Conservation (phyloP, 176 grass and related monocot genomes). For the Phoenix dactylifera region DNA sequence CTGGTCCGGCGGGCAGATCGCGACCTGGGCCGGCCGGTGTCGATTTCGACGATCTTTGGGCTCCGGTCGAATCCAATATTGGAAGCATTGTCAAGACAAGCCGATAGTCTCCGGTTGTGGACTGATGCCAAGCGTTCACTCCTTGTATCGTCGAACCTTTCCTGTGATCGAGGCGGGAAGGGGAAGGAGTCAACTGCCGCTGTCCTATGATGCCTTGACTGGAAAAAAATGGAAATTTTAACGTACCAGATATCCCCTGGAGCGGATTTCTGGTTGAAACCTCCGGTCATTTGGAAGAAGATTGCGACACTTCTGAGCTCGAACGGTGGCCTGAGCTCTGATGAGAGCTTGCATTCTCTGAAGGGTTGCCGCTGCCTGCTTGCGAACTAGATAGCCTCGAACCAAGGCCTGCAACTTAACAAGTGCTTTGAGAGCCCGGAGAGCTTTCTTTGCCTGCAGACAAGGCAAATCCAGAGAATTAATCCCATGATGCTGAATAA, state of each 20-base stretch:
- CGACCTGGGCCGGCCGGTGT: constrained; percentile 55
- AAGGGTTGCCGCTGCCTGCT: constrained; percentile 58
- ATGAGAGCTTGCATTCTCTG: constrained; percentile 92
- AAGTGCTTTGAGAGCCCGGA: constrained; percentile 77
- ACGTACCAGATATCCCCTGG: constrained; percentile 60
- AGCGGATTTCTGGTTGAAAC: constrained; percentile 30
- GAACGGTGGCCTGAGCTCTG: constrained; percentile 65
- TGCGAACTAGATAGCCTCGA: constrained; percentile 80
- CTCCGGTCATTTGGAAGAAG: constrained; percentile 24
- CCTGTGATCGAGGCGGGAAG: constrained; percentile 29
- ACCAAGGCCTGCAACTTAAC: constrained; percentile 92
- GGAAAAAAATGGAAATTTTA: too few relatives aligned
- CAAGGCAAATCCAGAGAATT: too few relatives aligned
- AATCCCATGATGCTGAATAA: constrained; percentile 1
- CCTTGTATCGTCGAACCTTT: constrained; percentile 66
- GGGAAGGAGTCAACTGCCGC: neutral
- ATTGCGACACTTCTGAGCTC: constrained; percentile 41
- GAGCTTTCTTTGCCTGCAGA: constrained; percentile 70
- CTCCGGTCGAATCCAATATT: constrained; percentile 52
- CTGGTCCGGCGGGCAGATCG: constrained; percentile 60
- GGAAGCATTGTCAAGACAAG: constrained; percentile 49
- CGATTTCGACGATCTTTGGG: constrained; percentile 95
- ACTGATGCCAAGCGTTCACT: constrained; percentile 51
- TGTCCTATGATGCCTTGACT: too few relatives aligned
- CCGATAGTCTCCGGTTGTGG: constrained; percentile 63